Evolutionary conservation across 2,329 filamentous ascomycete species (phyloP).

Genomic region (Alternaria infectoria): DNA sequence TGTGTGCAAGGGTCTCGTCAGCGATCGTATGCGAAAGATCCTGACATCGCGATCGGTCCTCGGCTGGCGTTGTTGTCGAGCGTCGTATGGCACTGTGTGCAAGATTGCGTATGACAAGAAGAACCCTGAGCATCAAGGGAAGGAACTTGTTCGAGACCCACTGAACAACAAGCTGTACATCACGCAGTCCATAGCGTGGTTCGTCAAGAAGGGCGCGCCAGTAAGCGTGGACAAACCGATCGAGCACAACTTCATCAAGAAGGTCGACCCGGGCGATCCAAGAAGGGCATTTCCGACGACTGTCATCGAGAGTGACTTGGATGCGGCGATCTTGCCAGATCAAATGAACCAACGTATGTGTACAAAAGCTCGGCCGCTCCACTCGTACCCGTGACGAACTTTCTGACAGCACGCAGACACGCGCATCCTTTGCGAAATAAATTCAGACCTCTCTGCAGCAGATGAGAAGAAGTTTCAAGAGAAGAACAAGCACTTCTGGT

Average conservation of each 20-base stretch:
- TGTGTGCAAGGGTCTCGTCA: constrained; percentile 61
- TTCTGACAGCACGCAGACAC: constrained; percentile 24
- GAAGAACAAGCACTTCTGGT: constrained; percentile 48
- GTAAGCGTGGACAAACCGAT: constrained; percentile 43
- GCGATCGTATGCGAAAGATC: constrained; percentile 59
- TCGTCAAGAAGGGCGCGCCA: constrained; percentile 44
- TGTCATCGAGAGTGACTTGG: constrained; percentile 38
- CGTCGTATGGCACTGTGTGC: constrained; percentile 48
- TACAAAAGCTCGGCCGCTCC: neutral
- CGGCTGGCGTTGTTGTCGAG: constrained; percentile 47
- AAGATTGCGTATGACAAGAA: constrained; percentile 46
- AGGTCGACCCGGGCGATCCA: constrained; percentile 41
- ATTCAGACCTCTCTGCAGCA: constrained; percentile 38
- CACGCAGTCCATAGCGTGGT: constrained; percentile 47
- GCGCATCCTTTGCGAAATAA: constrained; percentile 46
- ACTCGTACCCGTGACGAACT: neutral
- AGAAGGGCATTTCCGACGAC: constrained; percentile 40
- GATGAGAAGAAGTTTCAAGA: constrained; percentile 44
- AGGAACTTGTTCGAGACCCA: constrained; percentile 33
- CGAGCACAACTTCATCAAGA: constrained; percentile 43
- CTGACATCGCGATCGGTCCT: constrained; percentile 54
- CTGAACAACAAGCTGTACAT: constrained; percentile 47
- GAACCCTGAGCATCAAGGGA: constrained; percentile 39
- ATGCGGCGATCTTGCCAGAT: constrained; percentile 30
- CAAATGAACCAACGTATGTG: constrained; percentile 37